Evolutionary conservation across 768 basidiomycete species (phyloP), one percentile per base, ranked within the genome.

Genomic region (Neoboletus brunneissimus): DNA sequence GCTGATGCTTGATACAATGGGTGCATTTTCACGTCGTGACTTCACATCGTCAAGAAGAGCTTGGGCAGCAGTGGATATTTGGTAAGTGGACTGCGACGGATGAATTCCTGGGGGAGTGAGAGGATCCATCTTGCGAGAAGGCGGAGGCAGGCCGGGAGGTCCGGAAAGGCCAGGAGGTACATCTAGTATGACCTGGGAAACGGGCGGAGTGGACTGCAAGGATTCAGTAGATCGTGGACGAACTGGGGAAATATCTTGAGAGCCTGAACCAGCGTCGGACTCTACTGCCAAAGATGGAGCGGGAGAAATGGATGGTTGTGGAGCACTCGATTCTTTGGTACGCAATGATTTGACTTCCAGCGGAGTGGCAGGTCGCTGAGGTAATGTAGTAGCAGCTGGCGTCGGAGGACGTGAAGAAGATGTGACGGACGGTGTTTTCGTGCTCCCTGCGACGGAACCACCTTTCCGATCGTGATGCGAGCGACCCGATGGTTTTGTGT

Each of bases 11-110:
- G 76, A 65, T 12, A 71, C 58, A 15, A 77, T 65, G 22, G 77
- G 68, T 2, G 76, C 74, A 9, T 81, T 77, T 62, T 91, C 88
- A 44, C 91, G 81, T 34, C 91, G 78, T 22, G 83, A 83, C 66
- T 84, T 87, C 38, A 95, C 82, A 62, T 94, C 93, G 55, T 94
- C 90, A 45, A 95, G 76, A 45, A 95, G 78, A 1, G 89, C 90
- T 59, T 87, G 87, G 3, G 90, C 91, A 38, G 91, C 88, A 16
- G 79, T 88, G 0, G 93, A 94, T 78, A 94, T 90, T 65, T 94
- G 91, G 70, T 94, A 95, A 5, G 81, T 82, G 27, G 70, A 63
- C 25, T 62, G 86, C 73, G 59, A 80, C 65, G 54, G 81, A 48
- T 62, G 82, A 29, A 70, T 67, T 40, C 65, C 65, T 20, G 62